Percentiles rank a stretch among this genome's conserved stretches.
These are phyloP conservation scores for Scheffersomyces stambukii DNA, from an alignment of 1,139 yeast species.

Conservation along the genomic window DNA sequence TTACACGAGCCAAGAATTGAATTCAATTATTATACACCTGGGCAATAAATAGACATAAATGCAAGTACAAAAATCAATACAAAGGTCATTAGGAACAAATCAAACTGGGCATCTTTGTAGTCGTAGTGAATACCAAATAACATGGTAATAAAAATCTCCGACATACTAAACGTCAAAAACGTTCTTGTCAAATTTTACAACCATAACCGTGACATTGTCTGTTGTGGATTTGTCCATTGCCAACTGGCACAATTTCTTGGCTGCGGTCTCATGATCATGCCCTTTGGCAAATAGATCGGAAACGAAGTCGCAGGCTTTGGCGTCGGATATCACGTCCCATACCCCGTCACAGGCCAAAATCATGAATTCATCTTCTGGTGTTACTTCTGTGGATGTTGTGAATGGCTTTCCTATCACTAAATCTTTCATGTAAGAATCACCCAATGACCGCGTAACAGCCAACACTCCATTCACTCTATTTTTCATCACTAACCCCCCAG, in stretches of 20 bases:
- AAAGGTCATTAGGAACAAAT: no score
- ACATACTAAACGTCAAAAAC: constrained; percentile 38
- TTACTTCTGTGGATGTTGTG: constrained; percentile 81
- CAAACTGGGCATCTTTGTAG: no score
- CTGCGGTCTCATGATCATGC: constrained; percentile 57
- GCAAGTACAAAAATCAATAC: no score
- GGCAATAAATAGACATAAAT: neutral
- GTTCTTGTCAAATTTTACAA: constrained; percentile 53
- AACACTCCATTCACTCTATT: constrained; percentile 93
- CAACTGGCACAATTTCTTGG: constrained; percentile 61
- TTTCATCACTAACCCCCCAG: constrained; percentile 86
- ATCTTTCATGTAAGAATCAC: constrained; percentile 91
- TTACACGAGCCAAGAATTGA: no score
- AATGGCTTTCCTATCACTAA: constrained; percentile 88
- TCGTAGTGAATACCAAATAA: no score
- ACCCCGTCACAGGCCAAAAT: constrained; percentile 93
- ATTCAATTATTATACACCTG: no score
- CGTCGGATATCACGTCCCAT: constrained; percentile 89
- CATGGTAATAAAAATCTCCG: no score
- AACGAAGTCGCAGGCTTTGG: constrained; percentile 72
- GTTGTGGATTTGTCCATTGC: constrained; percentile 82
- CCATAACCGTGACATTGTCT: constrained; percentile 93
- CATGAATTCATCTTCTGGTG: constrained; percentile 60
- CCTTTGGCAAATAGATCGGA: constrained; percentile 32
- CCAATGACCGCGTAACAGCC: constrained; percentile 91